These are phyloP conservation scores for Cercophora scortea DNA, from an alignment of 495 filamentous ascomycete species.

Conservation along the genomic window DNA sequence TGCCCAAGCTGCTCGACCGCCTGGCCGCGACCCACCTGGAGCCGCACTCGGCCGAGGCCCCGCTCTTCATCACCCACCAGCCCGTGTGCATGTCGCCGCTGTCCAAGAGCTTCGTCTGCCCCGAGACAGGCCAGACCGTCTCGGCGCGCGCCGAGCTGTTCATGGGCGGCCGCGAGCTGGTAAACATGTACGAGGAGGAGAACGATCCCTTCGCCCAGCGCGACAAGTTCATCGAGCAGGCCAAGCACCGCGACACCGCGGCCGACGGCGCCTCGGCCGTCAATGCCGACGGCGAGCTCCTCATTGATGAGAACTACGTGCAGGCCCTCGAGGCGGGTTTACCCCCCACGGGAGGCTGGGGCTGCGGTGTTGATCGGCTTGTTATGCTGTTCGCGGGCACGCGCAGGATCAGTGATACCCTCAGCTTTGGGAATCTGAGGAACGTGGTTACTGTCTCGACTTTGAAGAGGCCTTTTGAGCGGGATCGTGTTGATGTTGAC, in stretches of 20 bases:
- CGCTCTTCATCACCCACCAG: constrained; percentile 89
- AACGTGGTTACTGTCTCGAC: constrained; percentile 45
- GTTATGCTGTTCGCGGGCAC: constrained; percentile 79
- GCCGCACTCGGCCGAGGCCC: constrained; percentile 49
- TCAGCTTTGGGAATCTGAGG: constrained; percentile 80
- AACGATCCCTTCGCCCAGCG: constrained; percentile 86
- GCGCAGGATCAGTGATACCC: constrained; percentile 68
- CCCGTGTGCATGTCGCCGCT: constrained; percentile 88
- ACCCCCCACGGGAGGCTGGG: constrained; percentile 94
- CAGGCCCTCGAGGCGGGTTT: constrained; percentile 78
- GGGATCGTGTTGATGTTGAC: not conserved
- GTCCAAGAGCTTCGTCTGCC: constrained; percentile 70
- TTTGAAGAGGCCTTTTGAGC: not conserved
- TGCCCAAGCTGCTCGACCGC: constrained; percentile 78
- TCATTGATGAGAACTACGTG: constrained; percentile 77
- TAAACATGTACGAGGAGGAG: constrained; percentile 97
- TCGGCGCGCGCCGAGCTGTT: constrained; percentile 87
- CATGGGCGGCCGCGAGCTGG: constrained; percentile 67
- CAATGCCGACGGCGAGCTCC: constrained; percentile 6
- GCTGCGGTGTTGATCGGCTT: constrained; percentile 82
- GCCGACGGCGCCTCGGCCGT: not conserved
- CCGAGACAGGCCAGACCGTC: constrained; percentile 51
- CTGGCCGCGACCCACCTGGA: constrained; percentile 75
- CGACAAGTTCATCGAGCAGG: constrained; percentile 62
- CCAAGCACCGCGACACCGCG: constrained; percentile 27